phyloP scores from a whole-genome alignment of 306 rosid species.

The Gastrolobium villosum region DNA sequence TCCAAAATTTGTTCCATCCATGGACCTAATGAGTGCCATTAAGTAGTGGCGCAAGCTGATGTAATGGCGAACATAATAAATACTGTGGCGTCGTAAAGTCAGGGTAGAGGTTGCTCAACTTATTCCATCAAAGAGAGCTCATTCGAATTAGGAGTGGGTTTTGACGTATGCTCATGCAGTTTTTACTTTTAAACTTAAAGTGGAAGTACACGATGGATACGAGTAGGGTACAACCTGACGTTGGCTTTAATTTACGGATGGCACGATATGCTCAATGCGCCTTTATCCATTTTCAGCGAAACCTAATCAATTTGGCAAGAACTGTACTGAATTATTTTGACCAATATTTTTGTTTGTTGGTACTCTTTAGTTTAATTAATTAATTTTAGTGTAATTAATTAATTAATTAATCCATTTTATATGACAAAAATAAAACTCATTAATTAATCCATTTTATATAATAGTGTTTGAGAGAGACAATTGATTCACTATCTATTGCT shows the following conservation, averaged over 20 bases:
- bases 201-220: slow-evolving; percentile 50
- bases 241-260: not conserved
- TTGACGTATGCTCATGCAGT: slow-evolving; percentile 18
- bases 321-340: not conserved
- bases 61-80: slow-evolving; percentile 34
- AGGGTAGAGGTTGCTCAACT: not conserved
- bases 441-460: not conserved
- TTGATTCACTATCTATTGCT: not conserved
- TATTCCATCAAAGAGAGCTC: not conserved
- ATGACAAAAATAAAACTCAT: too few species aligned
- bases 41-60: not conserved
- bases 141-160: slow-evolving; percentile 1
- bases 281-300: slow-evolving; percentile 35
- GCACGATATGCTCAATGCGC: slow-evolving; percentile 1
- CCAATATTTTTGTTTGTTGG: slow-evolving; percentile 1
- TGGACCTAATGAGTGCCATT: not conserved
- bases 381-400: too few species aligned
- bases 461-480: not conserved
- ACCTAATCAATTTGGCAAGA: not conserved
- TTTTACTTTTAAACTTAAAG: not conserved
- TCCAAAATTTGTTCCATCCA: too few species aligned
- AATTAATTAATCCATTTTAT: not conserved
- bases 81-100: not conserved
- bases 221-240: not conserved
- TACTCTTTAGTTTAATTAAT: not conserved